A percentile compares a stretch with the other conserved stretches of the same genome.
phyloP scores from a whole-genome alignment of 108 stramenopile species.

The Aureococcus anophagefferens region DNA sequence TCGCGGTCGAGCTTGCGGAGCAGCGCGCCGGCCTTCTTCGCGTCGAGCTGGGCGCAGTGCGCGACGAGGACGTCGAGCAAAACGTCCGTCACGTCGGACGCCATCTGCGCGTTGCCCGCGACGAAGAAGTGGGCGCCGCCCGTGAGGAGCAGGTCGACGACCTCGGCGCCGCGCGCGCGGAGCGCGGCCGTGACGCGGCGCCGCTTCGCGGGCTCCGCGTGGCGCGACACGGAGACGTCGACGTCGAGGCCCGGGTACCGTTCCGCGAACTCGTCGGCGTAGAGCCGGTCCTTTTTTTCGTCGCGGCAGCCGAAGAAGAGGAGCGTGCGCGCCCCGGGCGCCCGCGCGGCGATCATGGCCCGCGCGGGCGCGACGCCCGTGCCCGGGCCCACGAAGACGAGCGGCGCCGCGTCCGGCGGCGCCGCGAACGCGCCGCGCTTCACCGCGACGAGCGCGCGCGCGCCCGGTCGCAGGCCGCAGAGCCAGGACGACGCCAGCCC shows the following conservation, averaged over 20 bases:
- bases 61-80: not conserved
- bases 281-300: too few species aligned
- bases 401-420: not conserved
- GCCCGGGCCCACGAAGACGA: not conserved
- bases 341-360: too few species aligned
- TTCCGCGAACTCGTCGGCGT: too few species aligned
- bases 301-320: too few species aligned
- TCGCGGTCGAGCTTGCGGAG: not conserved
- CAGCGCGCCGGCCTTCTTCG: not conserved
- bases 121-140: not conserved
- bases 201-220: not conserved
- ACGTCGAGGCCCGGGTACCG: not conserved
- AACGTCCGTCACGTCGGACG: not conserved
- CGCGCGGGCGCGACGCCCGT: not conserved
- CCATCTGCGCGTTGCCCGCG: not conserved
- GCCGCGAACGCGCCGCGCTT: not conserved
- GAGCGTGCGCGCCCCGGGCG: too few species aligned
- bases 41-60: not conserved
- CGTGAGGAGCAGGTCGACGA: not conserved
- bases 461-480: not conserved
- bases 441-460: not conserved
- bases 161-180: not conserved
- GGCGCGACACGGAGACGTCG: not conserved
- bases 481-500: not conserved
- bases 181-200: not conserved